These are phyloP conservation scores for Candida albicans DNA, from an alignment of 1,139 yeast species.

Conservation along the genomic window DNA sequence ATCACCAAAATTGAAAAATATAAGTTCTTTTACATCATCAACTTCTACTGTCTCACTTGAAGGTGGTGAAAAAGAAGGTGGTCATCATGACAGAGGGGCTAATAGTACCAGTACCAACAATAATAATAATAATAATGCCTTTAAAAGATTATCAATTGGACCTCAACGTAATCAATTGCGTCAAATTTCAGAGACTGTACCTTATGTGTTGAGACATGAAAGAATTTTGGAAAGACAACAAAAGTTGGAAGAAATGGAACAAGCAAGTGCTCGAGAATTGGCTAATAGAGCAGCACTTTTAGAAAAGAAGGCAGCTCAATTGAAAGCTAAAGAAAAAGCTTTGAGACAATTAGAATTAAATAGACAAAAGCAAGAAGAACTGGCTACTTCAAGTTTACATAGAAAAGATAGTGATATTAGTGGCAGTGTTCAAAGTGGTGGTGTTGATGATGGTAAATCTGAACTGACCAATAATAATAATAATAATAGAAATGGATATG, in stretches of 20 bases:
- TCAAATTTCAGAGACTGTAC: slow-evolving; percentile 78
- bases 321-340: slow-evolving; percentile 63
- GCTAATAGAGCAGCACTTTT: slow-evolving; percentile 72
- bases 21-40: slow-evolving; percentile 32
- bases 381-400: slow-evolving; percentile 2
- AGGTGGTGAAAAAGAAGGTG: slow-evolving; percentile 5
- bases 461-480: background rate
- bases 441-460: slow-evolving; percentile 8
- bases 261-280: slow-evolving; percentile 71
- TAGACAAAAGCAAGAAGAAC: slow-evolving; percentile 9
- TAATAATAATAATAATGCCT: slow-evolving; percentile 44
- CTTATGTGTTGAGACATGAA: slow-evolving; percentile 76
- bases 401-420: slow-evolving; percentile 5
- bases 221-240: slow-evolving; percentile 72
- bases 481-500: background rate
- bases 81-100: slow-evolving; percentile 19
- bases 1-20: slow-evolving; percentile 33
- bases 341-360: slow-evolving; percentile 39
- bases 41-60: slow-evolving; percentile 33
- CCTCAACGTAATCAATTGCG: slow-evolving; percentile 70
- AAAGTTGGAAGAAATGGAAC: slow-evolving; percentile 74
- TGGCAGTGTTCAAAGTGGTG: slow-evolving; percentile 1
- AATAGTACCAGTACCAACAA: too few relatives aligned
- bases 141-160: slow-evolving; percentile 56
- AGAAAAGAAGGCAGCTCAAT: slow-evolving; percentile 72